phyloP scores from a whole-genome alignment of 2,329 filamentous ascomycete species.

The Chalara sp. region DNA sequence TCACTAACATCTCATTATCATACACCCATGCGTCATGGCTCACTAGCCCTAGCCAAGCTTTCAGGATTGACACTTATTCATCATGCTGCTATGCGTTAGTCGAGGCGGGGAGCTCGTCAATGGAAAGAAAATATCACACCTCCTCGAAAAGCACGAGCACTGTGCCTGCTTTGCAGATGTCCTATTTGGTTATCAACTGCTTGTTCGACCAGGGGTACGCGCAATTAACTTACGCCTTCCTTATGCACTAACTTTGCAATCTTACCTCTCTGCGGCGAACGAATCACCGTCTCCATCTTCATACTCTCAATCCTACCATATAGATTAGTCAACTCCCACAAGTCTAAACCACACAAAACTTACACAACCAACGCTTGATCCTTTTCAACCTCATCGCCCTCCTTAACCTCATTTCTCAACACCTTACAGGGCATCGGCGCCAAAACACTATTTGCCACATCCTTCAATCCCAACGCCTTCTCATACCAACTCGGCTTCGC shows the following conservation, averaged over 20 bases:
- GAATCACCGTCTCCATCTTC: slow-evolving; percentile 85
- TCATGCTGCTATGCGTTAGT: neutral
- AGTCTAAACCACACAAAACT: slow-evolving; percentile 30
- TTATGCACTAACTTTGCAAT: slow-evolving; percentile 69
- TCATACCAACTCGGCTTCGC: slow-evolving; percentile 71
- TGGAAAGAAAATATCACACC: slow-evolving; percentile 3
- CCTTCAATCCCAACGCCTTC: slow-evolving; percentile 78
- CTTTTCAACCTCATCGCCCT: slow-evolving; percentile 77
- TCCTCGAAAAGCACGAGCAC: slow-evolving; percentile 67
- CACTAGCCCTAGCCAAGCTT: too few species aligned
- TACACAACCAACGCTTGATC: slow-evolving; percentile 80
- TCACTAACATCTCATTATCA: too few species aligned
- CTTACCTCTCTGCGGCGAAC: slow-evolving; percentile 65
- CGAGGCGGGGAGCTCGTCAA: too few species aligned
- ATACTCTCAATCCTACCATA: slow-evolving; percentile 66
- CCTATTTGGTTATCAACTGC: slow-evolving; percentile 35
- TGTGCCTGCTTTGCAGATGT: slow-evolving; percentile 73
- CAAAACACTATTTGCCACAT: slow-evolving; percentile 72
- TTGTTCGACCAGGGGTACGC: neutral
- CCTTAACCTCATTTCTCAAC: slow-evolving; percentile 77
- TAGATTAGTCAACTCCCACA: neutral
- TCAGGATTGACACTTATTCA: neutral
- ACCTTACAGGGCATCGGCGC: slow-evolving; percentile 99
- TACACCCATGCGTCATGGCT: too few species aligned
- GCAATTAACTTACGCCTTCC: slow-evolving; percentile 53